These are phyloP conservation scores for Phtheirospermum japonicum DNA, from an alignment of 257 asterid genomes.

Conservation along the genomic window DNA sequence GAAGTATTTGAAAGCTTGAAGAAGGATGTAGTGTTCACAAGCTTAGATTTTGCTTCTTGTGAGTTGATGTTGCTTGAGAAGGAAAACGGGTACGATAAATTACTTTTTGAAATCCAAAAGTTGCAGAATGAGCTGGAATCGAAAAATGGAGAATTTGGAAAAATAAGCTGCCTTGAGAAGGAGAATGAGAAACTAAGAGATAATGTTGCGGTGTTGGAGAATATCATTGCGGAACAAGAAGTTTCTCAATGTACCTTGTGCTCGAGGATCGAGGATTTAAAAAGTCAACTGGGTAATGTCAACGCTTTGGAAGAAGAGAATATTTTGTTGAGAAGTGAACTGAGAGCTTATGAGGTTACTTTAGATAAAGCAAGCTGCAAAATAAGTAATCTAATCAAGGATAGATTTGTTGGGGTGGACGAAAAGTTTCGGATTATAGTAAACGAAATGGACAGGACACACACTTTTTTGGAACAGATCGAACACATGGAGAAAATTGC, in stretches of 20 bases:
- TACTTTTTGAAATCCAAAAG: constrained; percentile 31
- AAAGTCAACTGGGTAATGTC: constrained; percentile 40
- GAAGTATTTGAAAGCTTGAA: constrained; percentile 55
- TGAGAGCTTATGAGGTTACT: constrained; percentile 36
- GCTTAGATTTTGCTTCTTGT: constrained; percentile 51
- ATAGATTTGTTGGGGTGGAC: constrained; percentile 40
- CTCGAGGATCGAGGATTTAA: constrained; percentile 38
- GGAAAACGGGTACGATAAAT: constrained; percentile 45
- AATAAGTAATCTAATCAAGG: constrained; percentile 31
- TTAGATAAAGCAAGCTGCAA: constrained; percentile 38
- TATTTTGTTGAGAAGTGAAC: constrained; percentile 44
- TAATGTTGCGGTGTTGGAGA: constrained; percentile 40
- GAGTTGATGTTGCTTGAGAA: constrained; percentile 54
- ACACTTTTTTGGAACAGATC: constrained; percentile 44
- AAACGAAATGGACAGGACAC: constrained; percentile 40
- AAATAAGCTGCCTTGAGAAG: constrained; percentile 49
- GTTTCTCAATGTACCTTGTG: constrained; percentile 41
- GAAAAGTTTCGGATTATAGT: constrained; percentile 40
- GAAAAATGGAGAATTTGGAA: constrained; percentile 48
- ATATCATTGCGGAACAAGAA: constrained; percentile 34
- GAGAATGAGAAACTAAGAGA: constrained; percentile 44
- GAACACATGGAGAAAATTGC: constrained; percentile 57
- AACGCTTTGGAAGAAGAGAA: constrained; percentile 44
- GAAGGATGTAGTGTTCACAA: constrained; percentile 45
- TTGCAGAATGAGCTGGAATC: constrained; percentile 52